Percentiles rank a stretch among this genome's conserved stretches.
Evolutionary conservation across 2,329 filamentous ascomycete genomes (phyloP).

Genomic region (Diaporthe capsici): DNA sequence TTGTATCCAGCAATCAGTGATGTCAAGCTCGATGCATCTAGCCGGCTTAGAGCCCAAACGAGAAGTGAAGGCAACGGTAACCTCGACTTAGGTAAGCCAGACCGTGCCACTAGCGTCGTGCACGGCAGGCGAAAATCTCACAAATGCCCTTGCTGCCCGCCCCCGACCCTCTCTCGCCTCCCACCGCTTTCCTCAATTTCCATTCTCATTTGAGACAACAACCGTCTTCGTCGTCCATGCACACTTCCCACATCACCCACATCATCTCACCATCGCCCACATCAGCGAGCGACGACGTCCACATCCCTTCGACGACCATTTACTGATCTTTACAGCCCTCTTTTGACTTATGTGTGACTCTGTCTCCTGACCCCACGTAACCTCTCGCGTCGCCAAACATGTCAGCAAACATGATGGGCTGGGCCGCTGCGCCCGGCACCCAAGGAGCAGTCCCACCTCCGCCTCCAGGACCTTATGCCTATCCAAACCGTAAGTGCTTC

Average conservation of each 20-base stretch:
- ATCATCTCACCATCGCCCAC: slow-evolving; percentile 5
- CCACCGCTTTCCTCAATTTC: slow-evolving; percentile 1
- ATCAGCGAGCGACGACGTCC: background rate
- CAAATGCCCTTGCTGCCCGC: slow-evolving; percentile 7
- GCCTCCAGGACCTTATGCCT: slow-evolving; percentile 51
- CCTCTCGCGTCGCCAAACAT: slow-evolving; percentile 17
- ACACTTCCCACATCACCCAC: background rate
- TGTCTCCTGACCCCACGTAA: background rate
- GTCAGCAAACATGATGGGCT: slow-evolving; percentile 49
- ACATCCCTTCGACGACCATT: background rate
- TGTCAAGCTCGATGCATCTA: slow-evolving; percentile 34
- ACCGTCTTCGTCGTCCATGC: slow-evolving; percentile 11
- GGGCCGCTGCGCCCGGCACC: slow-evolving; percentile 54
- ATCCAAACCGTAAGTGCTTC: slow-evolving; percentile 54
- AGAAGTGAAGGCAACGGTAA: background rate
- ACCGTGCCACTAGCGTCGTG: slow-evolving; percentile 19
- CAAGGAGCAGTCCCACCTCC: slow-evolving; percentile 51
- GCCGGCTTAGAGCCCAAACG: slow-evolving; percentile 31
- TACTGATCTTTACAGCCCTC: slow-evolving; percentile 36
- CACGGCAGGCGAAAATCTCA: slow-evolving; percentile 33
- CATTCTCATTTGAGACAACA: slow-evolving; percentile 26
- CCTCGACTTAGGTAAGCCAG: slow-evolving; percentile 18
- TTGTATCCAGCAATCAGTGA: slow-evolving; percentile 10
- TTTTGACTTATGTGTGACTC: background rate
- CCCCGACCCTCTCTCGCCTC: background rate